Percentiles rank a stretch among this genome's conserved stretches.
Conservation (phyloP, 345 rosid genomes). For the Populus nigra region DNA sequence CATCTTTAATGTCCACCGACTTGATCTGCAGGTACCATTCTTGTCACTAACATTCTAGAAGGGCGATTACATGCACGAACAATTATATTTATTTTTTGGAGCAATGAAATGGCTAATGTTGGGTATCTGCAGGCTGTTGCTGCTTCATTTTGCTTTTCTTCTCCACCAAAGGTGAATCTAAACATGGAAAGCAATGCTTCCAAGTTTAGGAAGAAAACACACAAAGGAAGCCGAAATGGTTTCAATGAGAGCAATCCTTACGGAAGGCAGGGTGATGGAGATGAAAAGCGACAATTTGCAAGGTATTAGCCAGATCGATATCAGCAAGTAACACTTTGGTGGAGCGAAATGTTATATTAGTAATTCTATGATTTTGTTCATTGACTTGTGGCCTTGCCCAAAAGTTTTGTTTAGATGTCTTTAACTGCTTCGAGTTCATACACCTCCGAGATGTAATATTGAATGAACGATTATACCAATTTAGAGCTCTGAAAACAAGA, state of each 20-base stretch:
- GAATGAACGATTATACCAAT: background rate
- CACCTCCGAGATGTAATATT: background rate
- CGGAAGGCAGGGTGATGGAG: conserved; percentile 50
- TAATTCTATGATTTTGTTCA: background rate
- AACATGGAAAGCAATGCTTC: conserved; percentile 85
- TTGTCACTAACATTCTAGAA: background rate
- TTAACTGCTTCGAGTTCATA: background rate
- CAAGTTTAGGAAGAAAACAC: conserved; percentile 65
- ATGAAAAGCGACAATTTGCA: conserved; percentile 48
- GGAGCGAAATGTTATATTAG: background rate
- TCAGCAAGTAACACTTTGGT: background rate
- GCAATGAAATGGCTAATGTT: background rate
- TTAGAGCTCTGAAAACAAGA: background rate
- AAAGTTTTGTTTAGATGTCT: background rate
- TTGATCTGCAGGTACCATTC: conserved; percentile 72
- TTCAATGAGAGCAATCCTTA: conserved; percentile 77
- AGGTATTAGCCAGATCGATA: conserved; percentile 41
- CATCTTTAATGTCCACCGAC: conserved; percentile 88
- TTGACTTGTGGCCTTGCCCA: background rate
- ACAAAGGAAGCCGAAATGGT: conserved; percentile 50
- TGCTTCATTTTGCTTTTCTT: conserved; percentile 80
- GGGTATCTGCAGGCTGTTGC: conserved; percentile 71
- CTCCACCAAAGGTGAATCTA: conserved; percentile 84
- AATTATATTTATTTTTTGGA: background rate
- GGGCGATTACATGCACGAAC: background rate